phyloP scores from a whole-genome alignment of 164 flowering plant genomes.

The Vitis labrusca region DNA sequence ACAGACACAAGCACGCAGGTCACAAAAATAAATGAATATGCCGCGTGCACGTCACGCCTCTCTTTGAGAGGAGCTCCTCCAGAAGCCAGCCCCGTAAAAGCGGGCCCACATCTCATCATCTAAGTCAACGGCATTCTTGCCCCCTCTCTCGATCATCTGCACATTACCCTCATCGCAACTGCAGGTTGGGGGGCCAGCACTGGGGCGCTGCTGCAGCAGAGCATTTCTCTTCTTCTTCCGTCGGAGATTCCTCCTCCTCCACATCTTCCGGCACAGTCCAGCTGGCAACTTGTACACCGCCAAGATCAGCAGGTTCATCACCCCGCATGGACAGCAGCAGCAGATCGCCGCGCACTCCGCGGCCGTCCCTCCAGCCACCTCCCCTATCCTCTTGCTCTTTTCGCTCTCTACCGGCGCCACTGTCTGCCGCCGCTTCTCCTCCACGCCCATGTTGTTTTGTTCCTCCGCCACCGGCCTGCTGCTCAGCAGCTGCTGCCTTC shows the following conservation, averaged over 20 bases:
- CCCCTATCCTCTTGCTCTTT: conserved; percentile 17
- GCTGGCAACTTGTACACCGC: conserved; percentile 38
- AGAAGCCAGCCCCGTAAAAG: conserved; percentile 41
- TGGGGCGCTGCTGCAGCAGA: background rate
- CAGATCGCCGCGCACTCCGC: conserved; percentile 52
- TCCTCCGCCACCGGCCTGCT: too few species aligned
- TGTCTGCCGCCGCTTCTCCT: background rate
- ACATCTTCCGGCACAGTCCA: conserved; percentile 30
- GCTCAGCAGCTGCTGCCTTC: too few species aligned
- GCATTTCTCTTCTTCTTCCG: conserved; percentile 16
- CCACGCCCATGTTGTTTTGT: too few species aligned
- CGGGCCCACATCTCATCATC: conserved; percentile 44
- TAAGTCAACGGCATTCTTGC: conserved; percentile 16
- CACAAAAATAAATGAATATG: too few species aligned
- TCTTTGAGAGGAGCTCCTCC: conserved; percentile 48
- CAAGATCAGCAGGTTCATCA: conserved; percentile 31
- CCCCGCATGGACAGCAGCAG: conserved; percentile 52
- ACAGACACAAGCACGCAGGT: too few species aligned
- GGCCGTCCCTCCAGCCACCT: conserved; percentile 43
- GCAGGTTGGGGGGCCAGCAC: background rate
- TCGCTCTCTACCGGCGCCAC: too few species aligned
- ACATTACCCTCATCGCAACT: background rate
- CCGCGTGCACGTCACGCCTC: background rate
- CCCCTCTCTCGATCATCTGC: background rate
- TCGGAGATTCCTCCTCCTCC: conserved; percentile 15